Conservation (phyloP, 2,329 filamentous ascomycete genomes). For the Paramyrothecium sp. region DNA sequence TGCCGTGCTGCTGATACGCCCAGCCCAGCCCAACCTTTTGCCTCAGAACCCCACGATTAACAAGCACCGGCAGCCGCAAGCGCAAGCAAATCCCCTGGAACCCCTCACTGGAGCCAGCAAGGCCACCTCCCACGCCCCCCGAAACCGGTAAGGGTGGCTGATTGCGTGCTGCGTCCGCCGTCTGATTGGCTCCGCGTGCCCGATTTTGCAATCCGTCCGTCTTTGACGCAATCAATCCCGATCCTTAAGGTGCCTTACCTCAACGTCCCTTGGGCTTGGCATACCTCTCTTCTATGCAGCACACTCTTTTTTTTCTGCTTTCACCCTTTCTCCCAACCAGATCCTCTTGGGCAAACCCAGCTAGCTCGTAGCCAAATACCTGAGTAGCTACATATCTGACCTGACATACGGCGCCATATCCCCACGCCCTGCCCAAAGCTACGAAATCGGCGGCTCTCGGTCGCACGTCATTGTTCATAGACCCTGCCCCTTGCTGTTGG, state of each 20-base stretch:
- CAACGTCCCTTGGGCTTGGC: neutral
- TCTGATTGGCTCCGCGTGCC: slow-evolving; percentile 18
- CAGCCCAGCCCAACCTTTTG: neutral
- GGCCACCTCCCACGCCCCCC: neutral
- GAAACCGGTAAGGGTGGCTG: slow-evolving; percentile 13
- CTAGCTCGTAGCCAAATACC: too few species aligned
- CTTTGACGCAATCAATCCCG: slow-evolving; percentile 23
- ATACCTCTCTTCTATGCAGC: too few species aligned
- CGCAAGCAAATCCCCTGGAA: neutral
- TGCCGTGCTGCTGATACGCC: neutral
- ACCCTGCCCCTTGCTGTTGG: neutral
- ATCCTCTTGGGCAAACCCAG: too few species aligned
- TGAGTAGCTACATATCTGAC: too few species aligned
- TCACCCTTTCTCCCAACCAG: too few species aligned
- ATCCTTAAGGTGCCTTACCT: neutral
- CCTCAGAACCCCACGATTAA: neutral
- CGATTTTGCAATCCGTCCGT: slow-evolving; percentile 23
- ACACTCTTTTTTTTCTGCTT: too few species aligned
- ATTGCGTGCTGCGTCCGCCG: slow-evolving; percentile 24
- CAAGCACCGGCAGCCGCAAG: neutral
- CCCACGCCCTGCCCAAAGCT: too few species aligned
- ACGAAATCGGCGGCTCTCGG: slow-evolving; percentile 1
- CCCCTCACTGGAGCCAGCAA: neutral
- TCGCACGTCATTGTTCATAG: slow-evolving; percentile 1
- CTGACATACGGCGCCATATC: too few species aligned